Base-by-base conservation (phyloP, 2,329 filamentous ascomycete genomes). In the Aschersonia sp. region DNA sequence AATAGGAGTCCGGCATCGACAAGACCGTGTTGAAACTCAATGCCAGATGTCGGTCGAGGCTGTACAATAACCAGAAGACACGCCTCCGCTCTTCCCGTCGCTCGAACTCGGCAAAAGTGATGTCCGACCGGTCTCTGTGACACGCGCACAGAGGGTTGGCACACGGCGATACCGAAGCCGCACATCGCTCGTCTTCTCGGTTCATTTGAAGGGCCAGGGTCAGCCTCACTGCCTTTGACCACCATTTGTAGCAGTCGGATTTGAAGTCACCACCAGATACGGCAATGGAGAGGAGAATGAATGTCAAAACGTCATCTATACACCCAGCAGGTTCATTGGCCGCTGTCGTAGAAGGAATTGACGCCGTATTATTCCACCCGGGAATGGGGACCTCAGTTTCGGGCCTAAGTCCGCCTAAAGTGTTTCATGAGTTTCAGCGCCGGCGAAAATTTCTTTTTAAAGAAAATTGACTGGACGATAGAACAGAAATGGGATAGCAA, bases 241-340 rank as follows among this genome's bases (percentile, higher is more conserved):
- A 70, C 70, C 70, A 73, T 49, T 65, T 68, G 46, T 68, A 59
- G 49, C 64, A 67, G 50, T 73, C 71, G 4, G 66, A 64, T 53
- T 72, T 73, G 60, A 69, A 71, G 45, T 72, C 68, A 9, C 68
- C 64, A 0, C 67, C 69, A 0, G 70, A 73, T 4, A 71, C 64
- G 1, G 67, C 67, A 32, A 72, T 67, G 10, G 66, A 64, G 5
- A 73, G 57, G 1, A 72, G 61, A 5, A 67, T 61, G 29, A 69
- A 68, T 0, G 67, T 68, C n/a, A 72, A 54, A 22, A 72, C 67
- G 47, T 68, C 67, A 49, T 70, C 69, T 5, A 67, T 54, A 3
- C 56, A 53, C 3, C 61, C 60, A 6, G 54, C 61, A 0, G 63
- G 62, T 46, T 65, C 62, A 48, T 63, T 66, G 37, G 57, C 60